These are phyloP conservation scores for Dryadomyces sulphureus DNA, from an alignment of 2,329 filamentous ascomycete species.

Conservation along the genomic window DNA sequence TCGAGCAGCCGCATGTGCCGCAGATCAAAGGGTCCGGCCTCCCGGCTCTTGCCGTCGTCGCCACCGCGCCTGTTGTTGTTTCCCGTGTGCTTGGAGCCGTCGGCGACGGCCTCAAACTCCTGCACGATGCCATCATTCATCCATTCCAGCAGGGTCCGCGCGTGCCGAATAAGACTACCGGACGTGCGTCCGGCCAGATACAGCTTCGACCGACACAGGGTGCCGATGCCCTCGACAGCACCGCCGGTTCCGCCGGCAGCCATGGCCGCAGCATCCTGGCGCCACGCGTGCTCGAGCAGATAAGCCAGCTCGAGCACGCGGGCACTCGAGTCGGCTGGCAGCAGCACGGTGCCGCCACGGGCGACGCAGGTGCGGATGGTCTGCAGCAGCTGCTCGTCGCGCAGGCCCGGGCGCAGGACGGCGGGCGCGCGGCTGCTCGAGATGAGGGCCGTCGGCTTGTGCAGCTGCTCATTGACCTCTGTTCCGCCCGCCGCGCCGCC, in stretches of 20 bases:
- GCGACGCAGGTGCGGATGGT: slow-evolving; percentile 66
- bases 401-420: slow-evolving; percentile 63
- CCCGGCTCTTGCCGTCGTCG: slow-evolving; percentile 32
- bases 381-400: slow-evolving; percentile 73
- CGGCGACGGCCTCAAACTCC: slow-evolving; percentile 66
- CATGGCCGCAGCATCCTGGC: slow-evolving; percentile 38
- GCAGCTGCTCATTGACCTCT: slow-evolving; percentile 84
- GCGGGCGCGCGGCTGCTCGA: slow-evolving; percentile 66
- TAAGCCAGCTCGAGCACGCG: slow-evolving; percentile 85
- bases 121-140: slow-evolving; percentile 94
- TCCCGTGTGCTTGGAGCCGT: slow-evolving; percentile 28
- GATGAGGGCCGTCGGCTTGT: slow-evolving; percentile 84
- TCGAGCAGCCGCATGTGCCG: slow-evolving; percentile 73
- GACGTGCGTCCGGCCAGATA: slow-evolving; percentile 80
- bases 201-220: slow-evolving; percentile 41
- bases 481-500: slow-evolving; percentile 55
- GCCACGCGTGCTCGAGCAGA: slow-evolving; percentile 84
- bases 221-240: slow-evolving; percentile 24
- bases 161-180: slow-evolving; percentile 77
- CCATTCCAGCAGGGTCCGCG: slow-evolving; percentile 95
- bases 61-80: slow-evolving; percentile 28
- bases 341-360: slow-evolving; percentile 78
- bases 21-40: slow-evolving; percentile 74
- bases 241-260: neutral
- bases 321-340: slow-evolving; percentile 92